Percentiles rank a stretch among this genome's conserved stretches.
Conservation (phyloP, 352 stramenopile species). For the Thraustochytrium striatum region DNA sequence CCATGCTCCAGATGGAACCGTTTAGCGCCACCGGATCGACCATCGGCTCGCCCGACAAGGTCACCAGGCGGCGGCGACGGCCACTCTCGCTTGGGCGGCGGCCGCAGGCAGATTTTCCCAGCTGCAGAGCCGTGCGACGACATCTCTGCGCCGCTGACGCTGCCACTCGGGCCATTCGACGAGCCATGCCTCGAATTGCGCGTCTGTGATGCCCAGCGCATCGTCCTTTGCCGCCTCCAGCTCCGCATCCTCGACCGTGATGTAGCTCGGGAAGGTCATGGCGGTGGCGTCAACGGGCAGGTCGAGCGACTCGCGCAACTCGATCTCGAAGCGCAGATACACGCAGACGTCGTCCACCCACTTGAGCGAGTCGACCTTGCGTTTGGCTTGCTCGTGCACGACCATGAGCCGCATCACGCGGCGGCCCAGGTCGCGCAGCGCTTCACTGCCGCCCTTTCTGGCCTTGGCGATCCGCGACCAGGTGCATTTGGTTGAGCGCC, state of each 20-base stretch:
- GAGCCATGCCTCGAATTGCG: conserved; percentile 3
- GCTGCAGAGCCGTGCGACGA: not conserved
- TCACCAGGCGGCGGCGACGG: no score
- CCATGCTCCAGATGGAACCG: no score
- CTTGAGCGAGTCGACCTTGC: not conserved
- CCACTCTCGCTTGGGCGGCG: no score
- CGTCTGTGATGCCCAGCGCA: not conserved
- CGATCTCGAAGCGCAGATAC: conserved; percentile 14
- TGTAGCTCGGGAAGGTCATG: not conserved
- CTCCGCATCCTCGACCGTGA: not conserved
- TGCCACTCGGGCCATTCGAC: conserved; percentile 12
- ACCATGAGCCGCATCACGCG: not conserved
- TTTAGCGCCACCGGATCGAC: no score
- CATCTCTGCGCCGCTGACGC: not conserved
- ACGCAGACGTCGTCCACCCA: not conserved
- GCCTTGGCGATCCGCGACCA: not conserved
- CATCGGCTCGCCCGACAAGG: no score
- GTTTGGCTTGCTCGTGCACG: not conserved
- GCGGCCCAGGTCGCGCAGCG: not conserved
- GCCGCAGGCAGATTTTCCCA: conserved; percentile 12
- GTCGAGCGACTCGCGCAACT: not conserved
- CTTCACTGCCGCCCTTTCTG: not conserved
- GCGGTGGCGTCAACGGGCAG: not conserved
- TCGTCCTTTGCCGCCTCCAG: not conserved
- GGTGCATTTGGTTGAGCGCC: not conserved